Conservation (phyloP, 2,329 filamentous ascomycete species). For the Calonectria hongkongensis region DNA sequence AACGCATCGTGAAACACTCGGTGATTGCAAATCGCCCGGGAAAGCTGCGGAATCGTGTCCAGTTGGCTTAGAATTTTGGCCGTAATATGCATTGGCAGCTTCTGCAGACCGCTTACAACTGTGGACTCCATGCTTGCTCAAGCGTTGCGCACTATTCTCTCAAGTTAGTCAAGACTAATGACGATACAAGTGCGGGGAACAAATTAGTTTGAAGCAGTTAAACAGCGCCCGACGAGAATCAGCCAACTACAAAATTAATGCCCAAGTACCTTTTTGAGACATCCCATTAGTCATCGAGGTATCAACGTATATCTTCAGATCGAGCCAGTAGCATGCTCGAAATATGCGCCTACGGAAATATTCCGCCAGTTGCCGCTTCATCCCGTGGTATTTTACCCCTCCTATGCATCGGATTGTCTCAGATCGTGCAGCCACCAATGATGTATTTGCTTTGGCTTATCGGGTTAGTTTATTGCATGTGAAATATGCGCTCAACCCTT, state of each 20-base stretch:
- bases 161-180: not conserved
- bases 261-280: not conserved
- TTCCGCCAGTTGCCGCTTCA: not conserved
- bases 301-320: not conserved
- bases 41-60: constrained; percentile 1
- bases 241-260: not conserved
- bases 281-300: not conserved
- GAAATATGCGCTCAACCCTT: too few relatives aligned
- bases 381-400: constrained; percentile 6
- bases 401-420: constrained; percentile 3
- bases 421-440: not conserved
- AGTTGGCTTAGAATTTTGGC: not conserved
- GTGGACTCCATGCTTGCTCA: not conserved
- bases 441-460: not conserved
- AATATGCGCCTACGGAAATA: not conserved
- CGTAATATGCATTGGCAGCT: not conserved
- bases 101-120: not conserved
- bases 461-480: not conserved
- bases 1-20: constrained; percentile 3
- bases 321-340: not conserved
- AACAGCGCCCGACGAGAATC: not conserved
- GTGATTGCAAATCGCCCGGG: not conserved
- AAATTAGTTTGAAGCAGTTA: not conserved
- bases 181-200: not conserved
- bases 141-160: not conserved